phyloP scores from a whole-genome alignment of 768 basidiomycete genomes.

The Pulveroboletus sp. region DNA sequence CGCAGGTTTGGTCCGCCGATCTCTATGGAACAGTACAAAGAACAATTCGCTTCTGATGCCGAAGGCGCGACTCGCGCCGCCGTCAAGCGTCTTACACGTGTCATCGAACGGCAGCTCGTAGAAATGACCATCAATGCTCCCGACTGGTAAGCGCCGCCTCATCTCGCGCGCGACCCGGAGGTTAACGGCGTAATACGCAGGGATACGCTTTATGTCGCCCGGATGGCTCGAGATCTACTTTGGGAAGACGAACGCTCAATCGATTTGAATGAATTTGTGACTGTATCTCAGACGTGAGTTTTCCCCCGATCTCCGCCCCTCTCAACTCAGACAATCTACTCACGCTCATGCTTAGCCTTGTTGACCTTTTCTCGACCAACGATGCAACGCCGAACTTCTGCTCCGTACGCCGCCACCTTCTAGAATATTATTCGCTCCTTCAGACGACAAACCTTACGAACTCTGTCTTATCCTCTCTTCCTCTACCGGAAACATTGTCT shows the following conservation, averaged over 20 bases:
- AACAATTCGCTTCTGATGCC: slow-evolving; percentile 68
- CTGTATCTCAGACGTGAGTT: slow-evolving; percentile 87
- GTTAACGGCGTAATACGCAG: slow-evolving; percentile 40
- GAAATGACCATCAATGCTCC: slow-evolving; percentile 87
- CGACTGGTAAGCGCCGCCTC: slow-evolving; percentile 69
- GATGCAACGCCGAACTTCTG: slow-evolving; percentile 59
- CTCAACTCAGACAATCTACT: slow-evolving; percentile 15
- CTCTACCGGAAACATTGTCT: slow-evolving; percentile 81
- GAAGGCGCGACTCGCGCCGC: slow-evolving; percentile 73
- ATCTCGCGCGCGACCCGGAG: slow-evolving; percentile 11
- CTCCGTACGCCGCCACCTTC: slow-evolving; percentile 63
- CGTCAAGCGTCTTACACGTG: slow-evolving; percentile 81
- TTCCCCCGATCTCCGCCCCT: slow-evolving; percentile 20
- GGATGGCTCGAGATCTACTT: slow-evolving; percentile 91
- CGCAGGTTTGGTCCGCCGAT: slow-evolving; percentile 83
- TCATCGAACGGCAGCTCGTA: slow-evolving; percentile 67
- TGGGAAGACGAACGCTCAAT: slow-evolving; percentile 83
- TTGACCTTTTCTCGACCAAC: slow-evolving; percentile 80
- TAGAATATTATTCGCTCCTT: slow-evolving; percentile 87
- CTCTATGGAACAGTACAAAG: slow-evolving; percentile 65
- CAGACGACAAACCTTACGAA: slow-evolving; percentile 82
- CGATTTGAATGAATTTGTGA: slow-evolving; percentile 76
- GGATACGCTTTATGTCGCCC: slow-evolving; percentile 87
- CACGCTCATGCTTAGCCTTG: slow-evolving; percentile 53
- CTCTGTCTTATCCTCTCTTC: slow-evolving; percentile 77